Evolutionary conservation across 257 asterid genomes (phyloP), one percentile per base, ranked within the genome.

Genomic region (Solanum sitiens): DNA sequence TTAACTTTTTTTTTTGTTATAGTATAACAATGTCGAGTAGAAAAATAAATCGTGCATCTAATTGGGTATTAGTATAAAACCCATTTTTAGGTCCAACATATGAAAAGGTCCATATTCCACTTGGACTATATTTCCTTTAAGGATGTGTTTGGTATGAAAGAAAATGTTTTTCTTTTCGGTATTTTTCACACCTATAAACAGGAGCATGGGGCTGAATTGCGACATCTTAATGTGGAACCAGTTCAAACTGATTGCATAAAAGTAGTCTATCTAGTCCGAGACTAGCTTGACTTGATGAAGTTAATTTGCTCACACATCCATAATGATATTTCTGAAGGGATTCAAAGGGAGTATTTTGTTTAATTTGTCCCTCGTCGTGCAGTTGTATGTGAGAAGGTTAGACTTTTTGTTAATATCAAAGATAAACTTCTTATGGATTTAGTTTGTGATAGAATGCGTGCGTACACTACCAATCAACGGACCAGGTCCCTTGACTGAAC

Each of bases 301-400:
- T 92, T 90, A 90, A 96, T 97, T 90, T 92, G 95, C 89, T 94
- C 94, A 63, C 96, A 95, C 40, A 94, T 97, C 88, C 97, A 93
- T 80, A 93, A 83, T 87, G 99, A 97, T 86, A 91, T 92, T 33
- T 95, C 98, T 16, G 95, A 96, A 91, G 99, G 99, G 83, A 86
- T 94, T 89, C 96, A 95, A 87, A 94, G 94, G 89, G 99, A 96
- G 88, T 95, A 97, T 90, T 92, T 91, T 91, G 91, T 96, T 74
- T 97, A 96, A 93, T 97, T 97, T 92, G 99, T 94, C 90, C 99
- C 99, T 18, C 98, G 98, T n/a, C 94, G 99, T 35, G 77, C 95
- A 86, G 98, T 97, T 92, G 96, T 82, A 68, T 97, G 98, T 87
- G 99, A 96, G 93, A 97, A 97, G 94, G 99, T 96, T 87, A 89